Evolutionary conservation across 495 filamentous ascomycete species (phyloP), one percentile per base, ranked within the genome.

Genomic region (Daldinia bambusicola): DNA sequence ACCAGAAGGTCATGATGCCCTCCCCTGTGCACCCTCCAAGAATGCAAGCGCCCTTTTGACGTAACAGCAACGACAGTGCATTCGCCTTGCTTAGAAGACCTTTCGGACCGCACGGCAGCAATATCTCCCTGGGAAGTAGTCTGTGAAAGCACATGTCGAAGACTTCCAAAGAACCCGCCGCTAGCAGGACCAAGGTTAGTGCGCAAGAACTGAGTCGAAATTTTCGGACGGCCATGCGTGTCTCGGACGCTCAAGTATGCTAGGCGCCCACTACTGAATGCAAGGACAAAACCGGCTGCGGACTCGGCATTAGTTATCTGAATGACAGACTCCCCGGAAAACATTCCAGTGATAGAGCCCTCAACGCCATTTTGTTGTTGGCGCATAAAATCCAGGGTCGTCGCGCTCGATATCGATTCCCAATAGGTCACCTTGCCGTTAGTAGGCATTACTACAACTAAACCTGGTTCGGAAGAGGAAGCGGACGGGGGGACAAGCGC

Each of bases 361-460:
- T 97, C 91, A 1, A 97, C 85, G 16, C 93, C 91, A 68, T 85
- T 88, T 69, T 89, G 89, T 75, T 90, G 92, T 69, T 95, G 90
- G 53, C 90, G 87, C 51, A 92, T 88, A 31, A 93, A 86, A 65
- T 90, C 91, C 12, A 93, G 78, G 6, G 90, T 90, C 30, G 92
- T 88, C 30, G 92, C 93, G 78, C 88, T 91, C 18, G 94, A 91
- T 53, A 98, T 89, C 30, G 92, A 93, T 76, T 98, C 96, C 95
- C 94, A 99, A 79, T 94, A 99, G 38, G 90, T 88, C 52, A 98
- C 87, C 76, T 89, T 95, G 32, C 95, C 95, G 37, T 84, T 93
- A 16, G 85, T 85, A 1, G 94, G 93, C 80, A 93, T 90, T 10
- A 99, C 83, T 12, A 97, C 83, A 18, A 99, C 87, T 12, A 98